Conservation (phyloP, 2,329 filamentous ascomycete species). For the Hymenoscyphus fraxineus region DNA sequence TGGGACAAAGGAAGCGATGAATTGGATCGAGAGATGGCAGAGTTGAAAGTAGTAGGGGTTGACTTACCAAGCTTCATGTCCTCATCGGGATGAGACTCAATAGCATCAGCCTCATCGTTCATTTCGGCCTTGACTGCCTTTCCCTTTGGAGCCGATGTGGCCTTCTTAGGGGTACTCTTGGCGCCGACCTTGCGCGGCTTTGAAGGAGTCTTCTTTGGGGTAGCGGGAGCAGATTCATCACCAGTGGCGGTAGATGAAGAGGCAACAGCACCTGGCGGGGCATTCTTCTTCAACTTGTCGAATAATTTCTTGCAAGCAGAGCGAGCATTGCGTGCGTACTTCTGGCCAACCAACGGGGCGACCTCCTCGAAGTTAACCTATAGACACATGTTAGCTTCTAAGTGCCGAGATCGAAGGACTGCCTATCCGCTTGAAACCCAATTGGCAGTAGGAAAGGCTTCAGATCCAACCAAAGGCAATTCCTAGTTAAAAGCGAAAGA, state of each 20-base stretch:
- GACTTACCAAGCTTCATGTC: slow-evolving; percentile 5
- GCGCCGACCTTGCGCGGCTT: slow-evolving; percentile 7
- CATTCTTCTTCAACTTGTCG: slow-evolving; percentile 12
- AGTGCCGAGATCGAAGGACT: no score
- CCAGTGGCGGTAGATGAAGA: not conserved
- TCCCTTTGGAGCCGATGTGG: not conserved
- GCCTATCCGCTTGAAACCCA: not conserved
- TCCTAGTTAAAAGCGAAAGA: not conserved
- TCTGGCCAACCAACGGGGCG: slow-evolving; percentile 37
- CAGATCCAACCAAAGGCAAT: not conserved
- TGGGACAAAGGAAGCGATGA: not conserved
- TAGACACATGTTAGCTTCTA: not conserved
- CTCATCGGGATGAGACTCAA: not conserved
- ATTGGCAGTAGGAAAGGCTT: not conserved
- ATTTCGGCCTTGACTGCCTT: not conserved
- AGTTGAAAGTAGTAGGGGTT: not conserved
- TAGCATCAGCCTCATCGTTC: not conserved
- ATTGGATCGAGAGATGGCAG: not conserved
- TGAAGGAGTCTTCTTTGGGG: not conserved
- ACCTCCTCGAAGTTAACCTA: slow-evolving; percentile 41
- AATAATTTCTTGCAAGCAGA: slow-evolving; percentile 12
- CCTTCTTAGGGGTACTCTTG: slow-evolving; percentile 11
- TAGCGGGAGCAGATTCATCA: not conserved
- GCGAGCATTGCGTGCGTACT: slow-evolving; percentile 40
- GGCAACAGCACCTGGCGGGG: not conserved